Percentiles rank a stretch among this genome's conserved stretches.
Evolutionary conservation across 768 basidiomycete genomes (phyloP).

Genomic region (Hemileccinum impolitum): DNA sequence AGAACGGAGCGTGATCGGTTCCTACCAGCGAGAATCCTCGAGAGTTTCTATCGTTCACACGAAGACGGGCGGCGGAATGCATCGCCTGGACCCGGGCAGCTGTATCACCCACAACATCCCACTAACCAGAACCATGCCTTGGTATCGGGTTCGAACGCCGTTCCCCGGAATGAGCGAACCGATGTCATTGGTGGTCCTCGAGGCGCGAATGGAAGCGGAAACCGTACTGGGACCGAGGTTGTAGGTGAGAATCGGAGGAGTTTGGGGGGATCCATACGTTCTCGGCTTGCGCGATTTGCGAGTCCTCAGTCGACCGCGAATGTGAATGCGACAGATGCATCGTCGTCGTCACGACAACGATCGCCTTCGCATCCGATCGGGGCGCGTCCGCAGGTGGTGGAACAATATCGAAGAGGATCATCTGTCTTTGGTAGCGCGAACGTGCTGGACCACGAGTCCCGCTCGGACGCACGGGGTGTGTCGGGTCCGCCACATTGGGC

Average conservation of each 20-base stretch:
- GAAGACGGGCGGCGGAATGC: slow-evolving; percentile 24
- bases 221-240: slow-evolving; percentile 7
- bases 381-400: slow-evolving; percentile 21
- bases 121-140: slow-evolving; percentile 3
- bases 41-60: slow-evolving; percentile 19
- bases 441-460: slow-evolving; percentile 13
- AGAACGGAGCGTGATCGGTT: slow-evolving; percentile 26
- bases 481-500: slow-evolving; percentile 11
- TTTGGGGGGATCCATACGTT: slow-evolving; percentile 27
- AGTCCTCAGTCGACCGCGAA: slow-evolving; percentile 13
- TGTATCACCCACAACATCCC: slow-evolving; percentile 7
- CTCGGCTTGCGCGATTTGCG: slow-evolving; percentile 24
- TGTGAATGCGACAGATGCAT: background rate
- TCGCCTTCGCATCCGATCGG: slow-evolving; percentile 25
- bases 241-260: slow-evolving; percentile 15
- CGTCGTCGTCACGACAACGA: slow-evolving; percentile 17
- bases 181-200: slow-evolving; percentile 6
- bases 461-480: slow-evolving; percentile 1
- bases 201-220: slow-evolving; percentile 8
- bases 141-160: background rate
- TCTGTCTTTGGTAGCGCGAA: slow-evolving; percentile 3
- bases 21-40: slow-evolving; percentile 19
- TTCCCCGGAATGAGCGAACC: slow-evolving; percentile 10
- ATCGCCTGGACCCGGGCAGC: slow-evolving; percentile 5
- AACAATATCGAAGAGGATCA: slow-evolving; percentile 8